Base-by-base conservation (phyloP, 768 basidiomycete species). In the Lactarius tabidus region DNA sequence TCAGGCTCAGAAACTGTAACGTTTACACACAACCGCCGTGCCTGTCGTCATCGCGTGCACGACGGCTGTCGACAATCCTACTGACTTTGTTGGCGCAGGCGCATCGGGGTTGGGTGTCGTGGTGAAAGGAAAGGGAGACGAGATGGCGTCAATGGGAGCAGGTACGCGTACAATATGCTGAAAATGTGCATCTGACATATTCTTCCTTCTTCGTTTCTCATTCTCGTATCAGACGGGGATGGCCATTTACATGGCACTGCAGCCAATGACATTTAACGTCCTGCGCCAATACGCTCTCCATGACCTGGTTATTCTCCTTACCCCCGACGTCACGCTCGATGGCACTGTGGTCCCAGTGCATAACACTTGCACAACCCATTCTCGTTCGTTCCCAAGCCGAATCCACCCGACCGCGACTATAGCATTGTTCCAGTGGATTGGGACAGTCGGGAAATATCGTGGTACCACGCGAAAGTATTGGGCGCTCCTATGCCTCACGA, bases 71-170 rank as follows among this genome's bases (percentile, higher is more conserved):
- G 94, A 98, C 74, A 91, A 92, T 55, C 83, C 84, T 7, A 82
- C 81, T 70, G 89, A 91, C 70, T 80, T 87, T 62, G 85, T 83
- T 20, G 86, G 86, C 6, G 77, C 79, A 0, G 93, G 93, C 43
- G 79, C 88, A 1, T 84, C 90, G 0, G 91, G 90, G 0, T 93
- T 93, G 86, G 90, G 91, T 26, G 88, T 88, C 17, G 90, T 93
- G 89, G 88, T 93, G 4, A 93, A 93, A 76, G 91, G n/a, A 91
- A n/a, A n/a, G 73, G 91, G 92, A 1, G 89, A 86, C 12, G 90
- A 92, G n/a, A n/a, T n/a, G n/a, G n/a, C n/a, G n/a, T n/a, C n/a
- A n/a, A 71, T 93, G 91, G 91, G 97, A 99, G 75, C 96, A 99
- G 75, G 97, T 98, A 89, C 81, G 89, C 94, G 48, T 39, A 92